Evolutionary conservation across 305 asterid species (phyloP), one percentile per base, ranked within the genome.

Genomic region (Fraxinus platypoda): DNA sequence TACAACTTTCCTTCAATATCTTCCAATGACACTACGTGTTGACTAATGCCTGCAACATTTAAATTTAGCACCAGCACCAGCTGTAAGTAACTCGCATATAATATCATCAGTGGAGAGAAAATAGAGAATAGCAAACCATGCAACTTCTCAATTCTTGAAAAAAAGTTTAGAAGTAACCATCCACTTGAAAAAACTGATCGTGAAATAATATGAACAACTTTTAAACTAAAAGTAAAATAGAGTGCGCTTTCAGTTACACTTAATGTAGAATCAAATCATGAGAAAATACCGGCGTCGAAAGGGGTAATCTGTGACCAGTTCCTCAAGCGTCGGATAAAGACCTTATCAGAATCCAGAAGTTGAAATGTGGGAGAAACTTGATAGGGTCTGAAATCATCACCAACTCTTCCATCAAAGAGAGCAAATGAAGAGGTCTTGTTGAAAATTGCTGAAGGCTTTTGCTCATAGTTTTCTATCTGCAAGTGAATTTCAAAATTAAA

Each of bases 31-130:
- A 71, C 75, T 5, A 26, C 75, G 12, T 71, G 30, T 71, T 30
- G 75, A 31, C 75, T 71, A 31, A 30, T 71, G 75, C 75, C 75
- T 71, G 75, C 75, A 71, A 30, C 75, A 30, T 31, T 71, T 31
- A 71, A 31, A 31, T 31, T n/a, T 35, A 71, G 8, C 43, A 64
- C 34, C 34, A 71, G 8, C 43, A 64, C 34, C 34, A 64, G 34
- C 33, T 11, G 38, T 31, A 70, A 30, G 75, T 17, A 31, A 71
- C 26, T 71, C 25, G 6, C 15, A 17, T 13, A 71, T 5, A 15
- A 30, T 15, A 31, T 19, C 28, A 68, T 30, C 9, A 1, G 37
- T 68, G n/a, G 74, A 68, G 74, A 25, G 17, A 13, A 9, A 26
- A 9, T n/a, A n/a, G 9, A 54, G 3, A 54, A 1, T n/a, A 54